Evolutionary conservation across 176 grass and related monocot genomes (phyloP).

Genomic region (Metroxylon sagu): DNA sequence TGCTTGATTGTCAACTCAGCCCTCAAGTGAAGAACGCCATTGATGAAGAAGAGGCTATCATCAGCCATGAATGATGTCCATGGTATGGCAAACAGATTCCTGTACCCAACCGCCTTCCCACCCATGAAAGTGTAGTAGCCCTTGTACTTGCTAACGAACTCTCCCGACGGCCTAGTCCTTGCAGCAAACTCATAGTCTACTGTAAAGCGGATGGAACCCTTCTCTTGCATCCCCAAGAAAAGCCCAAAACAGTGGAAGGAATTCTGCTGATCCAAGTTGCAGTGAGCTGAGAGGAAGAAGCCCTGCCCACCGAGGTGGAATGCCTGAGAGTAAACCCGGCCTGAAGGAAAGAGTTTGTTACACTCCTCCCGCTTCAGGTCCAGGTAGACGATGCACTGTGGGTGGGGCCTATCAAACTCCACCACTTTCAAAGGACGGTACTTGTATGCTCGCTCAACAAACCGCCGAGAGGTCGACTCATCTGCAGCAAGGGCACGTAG

Average conservation of each 20-base stretch:
- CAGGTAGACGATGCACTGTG: constrained; percentile 67
- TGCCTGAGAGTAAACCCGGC: constrained; percentile 47
- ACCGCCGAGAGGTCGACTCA: constrained; percentile 23
- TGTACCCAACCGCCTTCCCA: constrained; percentile 67
- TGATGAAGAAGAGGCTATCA: constrained; percentile 69
- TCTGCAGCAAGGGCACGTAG: constrained; percentile 46
- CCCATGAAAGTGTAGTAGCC: constrained; percentile 84
- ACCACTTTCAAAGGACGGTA: constrained; percentile 75
- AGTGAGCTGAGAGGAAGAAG: constrained; percentile 61
- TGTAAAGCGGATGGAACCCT: constrained; percentile 74
- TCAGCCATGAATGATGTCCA: constrained; percentile 64
- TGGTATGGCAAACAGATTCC: constrained; percentile 66
- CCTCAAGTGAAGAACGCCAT: constrained; percentile 65
- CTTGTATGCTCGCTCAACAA: constrained; percentile 49
- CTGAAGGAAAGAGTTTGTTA: constrained; percentile 43
- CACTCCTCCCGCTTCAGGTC: constrained; percentile 78
- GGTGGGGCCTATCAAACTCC: constrained; percentile 60
- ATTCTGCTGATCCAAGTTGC: constrained; percentile 50
- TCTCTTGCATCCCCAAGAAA: constrained; percentile 95
- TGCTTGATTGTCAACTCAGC: constrained; percentile 74
- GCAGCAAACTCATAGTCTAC: constrained; percentile 73
- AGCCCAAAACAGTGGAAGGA: constrained; percentile 49
- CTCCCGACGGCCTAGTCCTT: constrained; percentile 33
- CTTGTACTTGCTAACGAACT: constrained; percentile 70
- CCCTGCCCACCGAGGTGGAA: constrained; percentile 75